Base-by-base conservation (phyloP, 192 early-diverging fungal species). In the Coemansia sp. region DNA sequence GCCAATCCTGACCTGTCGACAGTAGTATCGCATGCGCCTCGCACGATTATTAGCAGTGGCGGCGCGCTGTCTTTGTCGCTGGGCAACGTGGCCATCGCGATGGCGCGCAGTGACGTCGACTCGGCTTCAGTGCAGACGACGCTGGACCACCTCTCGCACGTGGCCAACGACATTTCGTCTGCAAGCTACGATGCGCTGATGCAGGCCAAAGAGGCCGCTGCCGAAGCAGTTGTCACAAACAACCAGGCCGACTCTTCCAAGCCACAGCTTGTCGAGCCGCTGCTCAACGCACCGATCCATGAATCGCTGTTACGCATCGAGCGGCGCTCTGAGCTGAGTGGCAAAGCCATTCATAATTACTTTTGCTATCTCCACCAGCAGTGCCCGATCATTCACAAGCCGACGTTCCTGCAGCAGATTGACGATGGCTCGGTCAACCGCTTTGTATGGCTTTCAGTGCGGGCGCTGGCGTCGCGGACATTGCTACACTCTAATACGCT, bases 301-400 rank as follows among this genome's bases (percentile, higher is more conserved):
- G 50, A 56, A 37, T 55, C 67, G 37, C 62, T 79, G 55, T 50
- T 79, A 39, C 76, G 35, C 43, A 53, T 70, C 8, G 76, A 79
- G 65, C 66, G 76, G 15, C 71, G 65, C 9, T 37, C 50, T 7
- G 76, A 66, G 48, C 60, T 70, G 23, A 63, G 71, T 6, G 64
- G 49, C 17, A 61, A 57, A 1, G 63, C 70, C 10, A 67, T 82
- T 23, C 70, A 73, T 58, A 72, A 70, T 55, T 82, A 82, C 55
- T 82, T 82, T 62, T 60, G 74, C 60, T 76, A 68, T 45, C 63
- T 82, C 47, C 80, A 82, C 62, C 80, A 67, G 41, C 80, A 82
- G 60, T 65, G 61, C 47, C 80, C 80, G 6, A 76, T 76, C 60
- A 72, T 82, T 48, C 80, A 82, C 80, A 69, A 69, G 39, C 70